Evolutionary conservation across 208 protist species (phyloP).

Genomic region (Lotmaria passim): DNA sequence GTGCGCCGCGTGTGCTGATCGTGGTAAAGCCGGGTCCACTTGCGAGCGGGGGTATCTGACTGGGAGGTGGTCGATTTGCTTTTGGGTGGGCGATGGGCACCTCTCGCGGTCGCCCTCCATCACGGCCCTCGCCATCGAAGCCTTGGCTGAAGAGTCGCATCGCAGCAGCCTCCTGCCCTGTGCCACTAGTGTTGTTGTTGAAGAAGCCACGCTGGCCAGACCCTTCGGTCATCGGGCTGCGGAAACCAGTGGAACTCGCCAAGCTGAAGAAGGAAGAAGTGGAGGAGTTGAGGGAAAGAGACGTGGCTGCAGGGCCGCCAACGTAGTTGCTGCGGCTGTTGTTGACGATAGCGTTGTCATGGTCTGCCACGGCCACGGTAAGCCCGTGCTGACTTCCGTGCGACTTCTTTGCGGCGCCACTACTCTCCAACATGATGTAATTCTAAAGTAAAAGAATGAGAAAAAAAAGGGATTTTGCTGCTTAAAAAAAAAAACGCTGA

Average conservation of each 20-base stretch:
- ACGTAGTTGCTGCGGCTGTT: background rate
- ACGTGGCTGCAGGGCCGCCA: background rate
- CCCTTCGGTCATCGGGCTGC: background rate
- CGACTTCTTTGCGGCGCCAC: background rate
- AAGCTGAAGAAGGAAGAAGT: slow-evolving; percentile 9
- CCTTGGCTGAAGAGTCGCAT: background rate
- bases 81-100: background rate
- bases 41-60: background rate
- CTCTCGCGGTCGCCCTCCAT: background rate
- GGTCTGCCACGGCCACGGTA: background rate
- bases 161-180: too few species aligned
- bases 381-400: background rate
- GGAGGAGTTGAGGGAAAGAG: background rate
- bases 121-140: background rate
- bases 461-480: background rate
- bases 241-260: background rate
- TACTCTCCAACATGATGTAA: background rate
- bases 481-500: too few species aligned
- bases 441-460: background rate
- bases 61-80: background rate
- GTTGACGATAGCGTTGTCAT: background rate
- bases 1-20: background rate
- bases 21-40: background rate
- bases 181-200: background rate
- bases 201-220: background rate